Evolutionary conservation across 202 grass and related monocot species (phyloP), one percentile per base, ranked within the genome.

Genomic region (Carex arenaria): DNA sequence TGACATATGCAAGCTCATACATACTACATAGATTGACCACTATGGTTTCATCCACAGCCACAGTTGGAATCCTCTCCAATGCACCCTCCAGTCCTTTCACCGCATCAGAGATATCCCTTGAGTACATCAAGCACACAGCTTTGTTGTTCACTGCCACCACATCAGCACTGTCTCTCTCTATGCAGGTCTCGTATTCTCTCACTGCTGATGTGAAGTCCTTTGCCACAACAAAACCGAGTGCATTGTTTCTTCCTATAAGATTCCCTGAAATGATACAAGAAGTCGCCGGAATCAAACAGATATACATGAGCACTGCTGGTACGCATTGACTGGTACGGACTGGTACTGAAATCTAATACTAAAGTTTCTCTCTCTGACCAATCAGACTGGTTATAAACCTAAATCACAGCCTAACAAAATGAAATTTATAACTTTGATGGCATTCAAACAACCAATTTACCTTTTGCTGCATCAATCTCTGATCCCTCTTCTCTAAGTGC

Each of bases 1-100:
- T 98, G 82, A 98, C 92, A 23, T 65, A 95, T 38, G 96, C 96
- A 65, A 99, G 96, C 85, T 99, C 96, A 55, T 95, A 95, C 96
- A 99, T 95, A 56, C 96, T 95, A 89, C 96, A 95, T 47, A 99
- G 82, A 85, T 99, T 95, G 17, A 95, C 89, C 59, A 99, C 90
- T 68, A 99, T 49, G 11, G 88, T 93, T 92, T 99, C 96, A 3
- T 94, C 93, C 64, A 99, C 82, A 0, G 93, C 89, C 10, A 86
- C 88, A 5, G 96, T 99, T 28, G 93, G 89, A 4, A 92, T 81
- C 52, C 82, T 89, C 91, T 99, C 96, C 18, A 99, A 86, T 30
- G 89, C 93, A 15, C 78, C 88, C 81, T 99, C 96, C 18, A 99
- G 88, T 72, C 93, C 91, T 89, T 99, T 99, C 51, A 99, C 94